Evolutionary conservation across 169 alveolate species (phyloP).

Genomic region (Plasmodium yoelii): DNA sequence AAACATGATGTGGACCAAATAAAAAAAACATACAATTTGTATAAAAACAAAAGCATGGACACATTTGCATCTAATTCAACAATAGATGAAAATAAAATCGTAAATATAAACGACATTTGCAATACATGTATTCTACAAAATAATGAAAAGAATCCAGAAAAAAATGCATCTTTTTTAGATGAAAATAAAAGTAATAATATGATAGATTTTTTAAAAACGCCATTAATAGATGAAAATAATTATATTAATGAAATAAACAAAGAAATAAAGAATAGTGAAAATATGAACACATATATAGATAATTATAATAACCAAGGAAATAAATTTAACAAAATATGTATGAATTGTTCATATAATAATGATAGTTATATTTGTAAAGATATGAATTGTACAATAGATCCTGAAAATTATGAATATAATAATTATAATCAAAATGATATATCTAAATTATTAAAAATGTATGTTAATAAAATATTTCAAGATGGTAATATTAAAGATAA

Average conservation of each 20-base stretch:
- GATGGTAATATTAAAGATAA: not conserved
- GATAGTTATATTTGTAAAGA: too few relatives aligned
- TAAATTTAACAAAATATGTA: too few relatives aligned
- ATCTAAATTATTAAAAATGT: too few relatives aligned
- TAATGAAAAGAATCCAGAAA: not conserved
- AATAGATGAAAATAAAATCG: constrained; percentile 59
- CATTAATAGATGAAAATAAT: constrained; percentile 5
- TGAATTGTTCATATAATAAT: too few relatives aligned
- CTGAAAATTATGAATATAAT: too few relatives aligned
- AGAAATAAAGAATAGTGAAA: too few relatives aligned
- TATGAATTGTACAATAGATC: too few relatives aligned
- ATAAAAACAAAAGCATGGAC: constrained; percentile 24
- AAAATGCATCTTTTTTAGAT: not conserved
- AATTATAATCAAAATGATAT: too few relatives aligned
- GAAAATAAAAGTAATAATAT: not conserved
- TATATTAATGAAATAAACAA: not conserved
- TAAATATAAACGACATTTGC: constrained; percentile 42
- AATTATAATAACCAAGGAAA: too few relatives aligned
- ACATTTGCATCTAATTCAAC: constrained; percentile 62
- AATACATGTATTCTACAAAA: constrained; percentile 20
- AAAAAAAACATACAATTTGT: constrained; percentile 9
- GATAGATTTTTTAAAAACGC: constrained; percentile 40
- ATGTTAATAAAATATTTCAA: not conserved
- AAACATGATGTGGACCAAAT: constrained; percentile 51
- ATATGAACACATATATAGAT: too few relatives aligned